Evolutionary conservation across 2,329 filamentous ascomycete genomes (phyloP), one percentile per base, ranked within the genome.

Genomic region (Aspergillus pseudoviridinutans): DNA sequence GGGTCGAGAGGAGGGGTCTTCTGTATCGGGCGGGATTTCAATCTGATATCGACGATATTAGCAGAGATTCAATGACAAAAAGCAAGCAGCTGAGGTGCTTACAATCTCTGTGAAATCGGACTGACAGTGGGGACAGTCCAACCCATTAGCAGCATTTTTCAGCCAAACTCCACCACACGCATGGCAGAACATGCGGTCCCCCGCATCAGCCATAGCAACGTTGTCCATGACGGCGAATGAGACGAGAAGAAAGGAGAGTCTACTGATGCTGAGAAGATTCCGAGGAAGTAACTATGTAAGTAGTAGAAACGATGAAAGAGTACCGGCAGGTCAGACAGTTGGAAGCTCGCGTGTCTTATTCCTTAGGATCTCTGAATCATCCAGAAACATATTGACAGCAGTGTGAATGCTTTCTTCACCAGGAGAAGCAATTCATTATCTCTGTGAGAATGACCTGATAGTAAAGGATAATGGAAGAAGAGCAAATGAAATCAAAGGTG

Each of bases 81-180:
- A 38, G 54, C 27, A 20, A 44, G 52, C 27, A 56, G 55, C 51
- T 41, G 32, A 51, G 27, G 20, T 56, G 80, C 88, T 69, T 79
- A 96, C 92, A 66, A 97, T 91, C 77, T 99, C 92, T 17, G 86
- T 91, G 64, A 91, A 87, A 22, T 96, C 91, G 41, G 86, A 86
- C 3, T 81, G 71, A 71, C 94, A 99, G n/a, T 78, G 74, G 17
- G 92, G 91, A 70, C 94, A 99, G 17, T 77, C 78, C 61, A 96
- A 76, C 27, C 82, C 87, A 63, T 83, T 80, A 61, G 89, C 83
- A 44, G 51, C 51, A 58, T 90, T 84, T 58, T 85, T 80, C 68
- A 88, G 90, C 91, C 92, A 97, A 72, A 96, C 88, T 61, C 89
- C 78, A 53, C 82, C 73, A 77, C 94, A 97, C 59, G 82, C 78